Base-by-base conservation (phyloP, 352 stramenopile genomes). In the Phytopythium cucurbitacearum region DNA sequence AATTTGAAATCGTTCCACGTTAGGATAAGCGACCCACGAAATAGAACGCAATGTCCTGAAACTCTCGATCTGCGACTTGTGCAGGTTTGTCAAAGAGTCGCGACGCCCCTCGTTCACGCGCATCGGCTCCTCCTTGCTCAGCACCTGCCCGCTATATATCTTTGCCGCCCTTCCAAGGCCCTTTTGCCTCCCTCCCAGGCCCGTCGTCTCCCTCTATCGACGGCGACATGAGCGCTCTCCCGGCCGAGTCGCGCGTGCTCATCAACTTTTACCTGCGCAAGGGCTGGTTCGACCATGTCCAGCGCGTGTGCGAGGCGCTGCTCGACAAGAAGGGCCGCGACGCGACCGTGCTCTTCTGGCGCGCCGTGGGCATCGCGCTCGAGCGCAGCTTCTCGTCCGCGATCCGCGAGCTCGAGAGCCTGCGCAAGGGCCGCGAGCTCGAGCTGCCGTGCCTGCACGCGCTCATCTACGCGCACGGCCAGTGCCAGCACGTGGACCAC, bases 231-330 rank as follows among this genome's bases (percentile, higher is more conserved):
- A 40, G 50, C 32, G 33, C 39, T 28, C 40, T 41, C 32, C 16
- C 21, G n/a, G 61, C 87, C 65, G 82, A 92, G 36, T 65, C 75
- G 21, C 75, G 73, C 42, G 82, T 81, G 49, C 63, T 93, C 33
- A 90, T 91, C 69, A 89, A 93, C 61, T 94, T 91, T 61, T 97
- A 95, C 64, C 55, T 92, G 39, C 80, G 87, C 57, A 89, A 94
- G 59, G 80, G 87, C 48, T 94, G 86, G 80, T 94, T 87, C 56
- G 69, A 89, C 54, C 85, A 96, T 57, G 76, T 93, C 6, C 81
- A 95, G 64, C 73, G 77, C 5, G 64, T 94, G 3, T 95, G 86
- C 53, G 81, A 92, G 67, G 65, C 69, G 16, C 56, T 90, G n/a
- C 71, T 95, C 11, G 71, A 80, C 39, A 95, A 92, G 65, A 83